Percentiles rank a stretch among this genome's conserved stretches.
Evolutionary conservation across 176 grass and related monocot species (phyloP).

Genomic region (Triticum timopheevii): DNA sequence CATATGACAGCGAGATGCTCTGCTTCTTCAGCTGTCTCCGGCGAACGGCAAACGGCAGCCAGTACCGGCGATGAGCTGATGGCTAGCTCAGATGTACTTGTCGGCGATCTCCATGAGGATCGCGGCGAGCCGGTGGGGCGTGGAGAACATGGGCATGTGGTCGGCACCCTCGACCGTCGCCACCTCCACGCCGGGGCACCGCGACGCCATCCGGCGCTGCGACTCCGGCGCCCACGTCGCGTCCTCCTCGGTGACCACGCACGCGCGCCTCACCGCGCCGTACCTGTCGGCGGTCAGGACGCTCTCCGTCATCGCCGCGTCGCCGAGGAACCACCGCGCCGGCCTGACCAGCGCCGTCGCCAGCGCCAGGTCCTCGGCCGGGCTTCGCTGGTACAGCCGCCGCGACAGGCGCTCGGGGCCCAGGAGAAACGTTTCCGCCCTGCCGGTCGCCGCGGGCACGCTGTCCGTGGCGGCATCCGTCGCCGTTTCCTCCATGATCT

Average conservation of each 20-base stretch:
- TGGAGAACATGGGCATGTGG: conserved; percentile 60
- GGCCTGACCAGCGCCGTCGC: conserved; percentile 32
- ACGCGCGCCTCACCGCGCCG: conserved; percentile 37
- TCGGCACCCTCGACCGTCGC: conserved; percentile 37
- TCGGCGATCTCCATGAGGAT: conserved; percentile 32
- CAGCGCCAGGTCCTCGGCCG: conserved; percentile 40
- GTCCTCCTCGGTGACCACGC: conserved; percentile 34
- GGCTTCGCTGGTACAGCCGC: conserved; percentile 18
- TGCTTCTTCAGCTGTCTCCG: background rate
- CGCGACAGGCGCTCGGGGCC: conserved; percentile 2
- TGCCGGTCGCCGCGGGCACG: background rate
- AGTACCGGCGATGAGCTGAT: background rate
- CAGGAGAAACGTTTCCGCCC: background rate
- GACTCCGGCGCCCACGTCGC: background rate
- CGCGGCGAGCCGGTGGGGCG: conserved; percentile 22
- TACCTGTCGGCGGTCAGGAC: conserved; percentile 28
- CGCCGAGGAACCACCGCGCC: background rate
- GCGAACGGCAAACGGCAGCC: too few relatives aligned
- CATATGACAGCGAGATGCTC: too few relatives aligned
- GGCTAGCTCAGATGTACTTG: background rate
- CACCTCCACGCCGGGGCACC: conserved; percentile 38
- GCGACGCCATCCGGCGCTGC: conserved; percentile 36
- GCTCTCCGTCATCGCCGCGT: background rate
- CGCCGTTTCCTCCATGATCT: background rate
- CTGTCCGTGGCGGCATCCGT: conserved; percentile 6